phyloP scores from a whole-genome alignment of 176 grass and related monocot genomes.

The Carex myosuroides region DNA sequence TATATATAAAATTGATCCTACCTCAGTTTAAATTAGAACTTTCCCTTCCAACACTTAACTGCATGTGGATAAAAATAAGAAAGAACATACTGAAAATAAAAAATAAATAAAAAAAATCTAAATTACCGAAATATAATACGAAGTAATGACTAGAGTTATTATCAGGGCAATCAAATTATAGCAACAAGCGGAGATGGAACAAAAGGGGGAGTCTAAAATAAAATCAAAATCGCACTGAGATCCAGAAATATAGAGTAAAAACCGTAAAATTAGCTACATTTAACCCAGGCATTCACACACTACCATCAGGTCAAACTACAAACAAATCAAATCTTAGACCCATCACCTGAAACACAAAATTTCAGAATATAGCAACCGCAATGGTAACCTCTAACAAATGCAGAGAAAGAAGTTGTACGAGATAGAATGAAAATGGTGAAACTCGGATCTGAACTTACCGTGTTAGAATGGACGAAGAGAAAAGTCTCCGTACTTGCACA shows the following conservation, averaged over 20 bases:
- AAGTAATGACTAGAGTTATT: not conserved
- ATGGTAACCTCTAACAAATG: not conserved
- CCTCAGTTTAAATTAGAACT: not conserved
- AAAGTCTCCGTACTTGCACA: not conserved
- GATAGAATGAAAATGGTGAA: not conserved
- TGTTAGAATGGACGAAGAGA: not conserved
- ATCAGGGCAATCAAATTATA: not conserved
- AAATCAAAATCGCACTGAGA: not conserved
- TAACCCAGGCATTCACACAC: not conserved
- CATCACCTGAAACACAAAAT: not conserved
- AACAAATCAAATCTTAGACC: not conserved
- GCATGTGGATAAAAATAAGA: not conserved
- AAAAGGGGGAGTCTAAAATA: not conserved
- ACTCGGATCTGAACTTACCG: conserved; percentile 1
- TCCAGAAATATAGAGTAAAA: not conserved
- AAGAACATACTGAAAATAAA: not conserved
- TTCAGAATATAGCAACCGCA: not conserved
- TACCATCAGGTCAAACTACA: not conserved
- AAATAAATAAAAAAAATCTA: not conserved
- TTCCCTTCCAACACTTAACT: not conserved
- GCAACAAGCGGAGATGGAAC: not conserved
- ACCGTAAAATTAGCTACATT: no score
- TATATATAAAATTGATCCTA: not conserved
- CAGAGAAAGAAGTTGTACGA: not conserved
- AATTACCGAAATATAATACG: not conserved